These are phyloP conservation scores for Thelonectria olida DNA, from an alignment of 2,329 filamentous ascomycete genomes.

Conservation along the genomic window DNA sequence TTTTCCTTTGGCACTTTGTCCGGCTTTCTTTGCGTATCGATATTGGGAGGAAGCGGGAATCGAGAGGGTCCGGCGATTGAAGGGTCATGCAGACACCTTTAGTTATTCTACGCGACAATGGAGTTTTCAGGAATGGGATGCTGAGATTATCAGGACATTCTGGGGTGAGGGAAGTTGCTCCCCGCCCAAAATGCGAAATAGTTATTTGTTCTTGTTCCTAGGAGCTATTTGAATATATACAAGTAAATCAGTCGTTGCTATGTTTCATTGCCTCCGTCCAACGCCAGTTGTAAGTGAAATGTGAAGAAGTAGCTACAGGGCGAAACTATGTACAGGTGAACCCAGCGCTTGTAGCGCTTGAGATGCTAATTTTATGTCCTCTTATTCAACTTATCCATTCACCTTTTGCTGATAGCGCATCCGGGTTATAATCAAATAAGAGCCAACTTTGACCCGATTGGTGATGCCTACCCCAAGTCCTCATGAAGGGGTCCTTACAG, in stretches of 20 bases:
- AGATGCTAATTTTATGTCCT: no score
- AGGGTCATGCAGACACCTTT: conserved; percentile 13
- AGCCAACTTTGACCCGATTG: no score
- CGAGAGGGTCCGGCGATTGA: background rate
- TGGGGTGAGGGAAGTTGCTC: background rate
- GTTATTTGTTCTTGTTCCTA: conserved; percentile 12
- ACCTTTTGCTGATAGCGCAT: no score
- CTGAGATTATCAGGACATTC: conserved; percentile 31
- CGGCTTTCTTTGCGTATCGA: conserved; percentile 11
- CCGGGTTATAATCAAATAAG: no score
- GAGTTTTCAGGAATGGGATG: conserved; percentile 31
- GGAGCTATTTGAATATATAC: conserved; percentile 31
- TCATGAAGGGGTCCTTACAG: no score
- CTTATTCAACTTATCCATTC: no score
- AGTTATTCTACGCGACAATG: conserved; percentile 20
- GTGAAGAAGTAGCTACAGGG: conserved; percentile 26
- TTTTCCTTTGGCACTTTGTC: conserved; percentile 15
- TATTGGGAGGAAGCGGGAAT: conserved; percentile 3
- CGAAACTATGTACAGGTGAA: conserved; percentile 29
- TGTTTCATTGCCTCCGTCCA: conserved; percentile 20
- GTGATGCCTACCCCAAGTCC: no score
- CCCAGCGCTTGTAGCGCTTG: background rate
- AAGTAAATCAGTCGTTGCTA: conserved; percentile 29
- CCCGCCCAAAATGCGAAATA: conserved; percentile 6
- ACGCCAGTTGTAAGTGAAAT: conserved; percentile 29